Base-by-base conservation (phyloP, 495 filamentous ascomycete genomes). In the Aspergillus taichungensis region DNA sequence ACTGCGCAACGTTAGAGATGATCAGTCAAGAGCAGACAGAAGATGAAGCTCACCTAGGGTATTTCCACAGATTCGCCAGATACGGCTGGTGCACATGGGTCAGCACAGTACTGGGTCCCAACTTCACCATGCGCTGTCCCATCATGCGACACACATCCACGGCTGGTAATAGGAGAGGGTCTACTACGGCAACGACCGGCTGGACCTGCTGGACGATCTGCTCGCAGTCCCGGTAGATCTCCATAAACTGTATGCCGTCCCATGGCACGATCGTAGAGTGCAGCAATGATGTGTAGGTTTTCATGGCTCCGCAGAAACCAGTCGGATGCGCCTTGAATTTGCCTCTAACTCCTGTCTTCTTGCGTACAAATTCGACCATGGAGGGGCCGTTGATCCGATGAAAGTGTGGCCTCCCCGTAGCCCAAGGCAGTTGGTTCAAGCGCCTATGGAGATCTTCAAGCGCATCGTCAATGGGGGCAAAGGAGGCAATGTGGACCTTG, bases 401-500 rank as follows among this genome's bases (percentile, higher is more conserved):
- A 37, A 64, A 68, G 12, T 40, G 48, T 8, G 47, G 51, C 5
- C 12, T 42, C 12, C 28, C 40, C n/a, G 33, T 34, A 7, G 9
- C 9, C 28, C 12, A 42, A 4, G 40, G 7, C 12, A 47, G 28
- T 8, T 11, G 11, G 13, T 35, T 32, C 13, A 42, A 45, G 32
- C 41, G 44, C 11, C 32, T 13, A 40, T 61, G 55, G 13, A 60
- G 52, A 10, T 55, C 18, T 5, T 34, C 13, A 34, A 64, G 44
- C 3, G 32, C 37, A 4, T 43, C 11, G 8, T 60, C 38, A 9
- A 74, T 61, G 4, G 54, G 43, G 0, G 50, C 3, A 46, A 72
- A 73, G 1, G 71, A 74, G n/a, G 64, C 70, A 43, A 74, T 66
- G 45, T 75, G 71, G 6, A 75, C 56, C 4, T 66, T 54, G 33